Percentiles rank a stretch among this genome's conserved stretches.
These are phyloP conservation scores for Botryotinia globosa DNA, from an alignment of 2,329 filamentous ascomycete genomes.

Conservation along the genomic window DNA sequence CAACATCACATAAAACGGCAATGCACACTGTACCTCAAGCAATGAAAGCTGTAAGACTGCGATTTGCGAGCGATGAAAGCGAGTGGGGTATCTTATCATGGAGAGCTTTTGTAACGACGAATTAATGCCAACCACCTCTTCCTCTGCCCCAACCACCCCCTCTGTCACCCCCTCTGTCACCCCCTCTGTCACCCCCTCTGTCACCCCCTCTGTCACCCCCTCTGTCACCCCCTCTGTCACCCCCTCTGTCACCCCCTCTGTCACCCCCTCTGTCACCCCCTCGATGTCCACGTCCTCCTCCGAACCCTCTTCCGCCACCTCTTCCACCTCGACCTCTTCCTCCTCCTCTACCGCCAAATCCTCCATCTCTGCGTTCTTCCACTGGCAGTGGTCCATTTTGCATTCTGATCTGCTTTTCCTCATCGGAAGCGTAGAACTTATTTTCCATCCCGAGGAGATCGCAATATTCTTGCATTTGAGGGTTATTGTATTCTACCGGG, in stretches of 20 bases:
- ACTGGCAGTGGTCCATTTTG: constrained; percentile 53
- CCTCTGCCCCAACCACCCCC: constrained; percentile 14
- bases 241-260: constrained; percentile 21
- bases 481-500: constrained; percentile 80
- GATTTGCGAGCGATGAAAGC: background rate
- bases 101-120: background rate
- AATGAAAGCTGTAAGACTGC: background rate
- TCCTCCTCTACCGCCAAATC: constrained; percentile 35
- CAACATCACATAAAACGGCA: background rate
- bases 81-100: constrained; percentile 28
- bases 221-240: constrained; percentile 20
- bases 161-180: constrained; percentile 31
- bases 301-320: constrained; percentile 34
- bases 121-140: constrained; percentile 18
- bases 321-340: constrained; percentile 40
- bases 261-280: constrained; percentile 29
- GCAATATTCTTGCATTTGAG: constrained; percentile 82
- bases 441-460: constrained; percentile 73
- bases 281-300: constrained; percentile 38
- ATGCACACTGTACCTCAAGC: background rate
- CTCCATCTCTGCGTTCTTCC: constrained; percentile 36
- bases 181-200: constrained; percentile 34
- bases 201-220: constrained; percentile 34
- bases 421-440: constrained; percentile 67
- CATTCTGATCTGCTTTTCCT: constrained; percentile 63